A percentile compares a stretch with the other conserved stretches of the same genome.
These are phyloP conservation scores for Colletotrichum theobromicola DNA, from an alignment of 2,329 filamentous ascomycete species.

Conservation along the genomic window DNA sequence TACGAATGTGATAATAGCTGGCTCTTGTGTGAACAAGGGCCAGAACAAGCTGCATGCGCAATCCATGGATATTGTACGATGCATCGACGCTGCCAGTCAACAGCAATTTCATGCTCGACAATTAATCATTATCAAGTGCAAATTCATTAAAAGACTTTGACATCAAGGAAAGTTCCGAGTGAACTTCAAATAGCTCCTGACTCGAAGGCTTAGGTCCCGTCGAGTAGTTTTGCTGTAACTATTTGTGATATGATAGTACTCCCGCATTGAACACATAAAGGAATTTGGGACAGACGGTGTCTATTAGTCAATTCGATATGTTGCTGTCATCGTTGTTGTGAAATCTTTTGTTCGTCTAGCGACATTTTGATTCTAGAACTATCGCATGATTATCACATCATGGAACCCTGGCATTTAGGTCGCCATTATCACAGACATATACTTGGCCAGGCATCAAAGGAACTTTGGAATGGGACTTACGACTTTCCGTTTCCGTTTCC, in stretches of 20 bases:
- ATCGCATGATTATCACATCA: not conserved
- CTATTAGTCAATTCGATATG: not conserved
- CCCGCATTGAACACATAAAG: not conserved
- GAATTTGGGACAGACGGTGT: not conserved
- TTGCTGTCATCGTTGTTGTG: not conserved
- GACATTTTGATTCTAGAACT: too few relatives aligned
- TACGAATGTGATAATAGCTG: accelerated
- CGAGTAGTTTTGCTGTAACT: not conserved
- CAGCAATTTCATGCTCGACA: not conserved
- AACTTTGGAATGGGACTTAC: not conserved
- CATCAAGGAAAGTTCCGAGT: not conserved
- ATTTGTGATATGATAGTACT: accelerated
- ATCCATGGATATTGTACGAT: too few relatives aligned
- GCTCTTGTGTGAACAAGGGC: accelerated
- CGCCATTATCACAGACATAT: not conserved
- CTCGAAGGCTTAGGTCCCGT: not conserved
- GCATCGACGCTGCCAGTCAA: not conserved
- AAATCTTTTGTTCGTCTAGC: too few relatives aligned
- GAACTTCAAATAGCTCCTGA: not conserved
- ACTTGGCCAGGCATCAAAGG: not conserved
- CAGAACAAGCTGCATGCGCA: not conserved
- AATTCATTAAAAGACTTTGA: too few relatives aligned
- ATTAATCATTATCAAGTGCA: not conserved
- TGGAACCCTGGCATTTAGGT: not conserved
- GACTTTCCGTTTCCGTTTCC: not conserved